A percentile compares a stretch with the other conserved stretches of the same genome.
These are phyloP conservation scores for Ramaria sp. DNA, from an alignment of 768 basidiomycete genomes.

Conservation along the genomic window DNA sequence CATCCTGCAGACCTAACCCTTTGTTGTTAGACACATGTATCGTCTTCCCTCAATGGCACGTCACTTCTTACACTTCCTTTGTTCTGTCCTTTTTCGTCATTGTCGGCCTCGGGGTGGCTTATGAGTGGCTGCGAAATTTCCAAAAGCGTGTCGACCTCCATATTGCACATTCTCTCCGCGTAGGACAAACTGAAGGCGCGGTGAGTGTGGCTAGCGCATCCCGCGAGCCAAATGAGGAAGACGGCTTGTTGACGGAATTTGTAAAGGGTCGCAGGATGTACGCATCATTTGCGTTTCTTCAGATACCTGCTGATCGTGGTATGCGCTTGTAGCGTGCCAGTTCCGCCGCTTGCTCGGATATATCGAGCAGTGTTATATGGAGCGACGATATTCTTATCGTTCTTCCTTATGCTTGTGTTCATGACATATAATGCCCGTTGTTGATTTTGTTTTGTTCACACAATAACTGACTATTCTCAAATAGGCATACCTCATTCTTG, in stretches of 20 bases:
- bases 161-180: slow-evolving; percentile 38
- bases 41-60: slow-evolving; percentile 73
- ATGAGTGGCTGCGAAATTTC: slow-evolving; percentile 66
- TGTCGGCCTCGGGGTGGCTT: slow-evolving; percentile 57
- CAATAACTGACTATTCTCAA: neutral
- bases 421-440: slow-evolving; percentile 89
- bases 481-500: slow-evolving; percentile 77
- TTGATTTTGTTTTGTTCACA: neutral
- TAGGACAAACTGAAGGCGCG: slow-evolving; percentile 28
- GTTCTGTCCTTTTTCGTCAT: slow-evolving; percentile 55
- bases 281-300: neutral
- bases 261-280: slow-evolving; percentile 7
- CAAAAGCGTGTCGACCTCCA: slow-evolving; percentile 46
- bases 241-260: slow-evolving; percentile 39
- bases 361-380: slow-evolving; percentile 64
- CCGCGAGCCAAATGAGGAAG: slow-evolving; percentile 38
- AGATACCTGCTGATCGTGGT: neutral
- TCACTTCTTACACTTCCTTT: slow-evolving; percentile 44
- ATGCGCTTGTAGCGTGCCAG: slow-evolving; percentile 5
- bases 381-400: slow-evolving; percentile 64
- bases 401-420: slow-evolving; percentile 91
- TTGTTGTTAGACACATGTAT: slow-evolving; percentile 53
- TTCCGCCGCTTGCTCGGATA: slow-evolving; percentile 10
- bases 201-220: slow-evolving; percentile 33
- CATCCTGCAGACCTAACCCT: neutral